A percentile compares a stretch with the other conserved stretches of the same genome.
phyloP scores from a whole-genome alignment of 306 rosid genomes.

The Glycine latifolia region DNA sequence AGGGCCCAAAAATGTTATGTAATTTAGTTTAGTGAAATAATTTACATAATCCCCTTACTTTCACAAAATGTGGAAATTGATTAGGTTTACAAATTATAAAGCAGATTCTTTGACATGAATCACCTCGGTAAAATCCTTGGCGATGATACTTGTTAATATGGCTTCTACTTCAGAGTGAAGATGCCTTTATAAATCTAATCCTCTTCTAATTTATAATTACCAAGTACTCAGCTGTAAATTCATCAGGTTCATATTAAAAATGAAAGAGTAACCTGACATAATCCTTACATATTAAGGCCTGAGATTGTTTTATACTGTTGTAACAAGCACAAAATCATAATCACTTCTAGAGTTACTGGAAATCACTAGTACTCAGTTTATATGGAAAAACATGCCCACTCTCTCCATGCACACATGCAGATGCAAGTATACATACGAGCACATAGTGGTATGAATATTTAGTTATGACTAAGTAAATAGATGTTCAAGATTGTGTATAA shows the following conservation, averaged over 20 bases:
- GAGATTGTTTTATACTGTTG: neutral
- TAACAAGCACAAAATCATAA: constrained; percentile 4
- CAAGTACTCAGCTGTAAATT: constrained; percentile 2
- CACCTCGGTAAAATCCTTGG: too few relatives aligned
- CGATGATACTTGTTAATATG: too few relatives aligned
- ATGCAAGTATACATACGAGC: constrained; percentile 17
- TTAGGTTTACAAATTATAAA: neutral
- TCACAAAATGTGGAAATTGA: too few relatives aligned
- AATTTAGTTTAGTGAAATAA: too few relatives aligned
- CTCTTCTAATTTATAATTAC: neutral
- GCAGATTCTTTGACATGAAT: too few relatives aligned
- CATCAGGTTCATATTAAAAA: neutral
- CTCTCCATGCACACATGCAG: constrained; percentile 10
- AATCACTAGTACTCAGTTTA: neutral
- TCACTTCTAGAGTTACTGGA: neutral
- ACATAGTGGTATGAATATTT: constrained; percentile 6
- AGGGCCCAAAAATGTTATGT: neutral
- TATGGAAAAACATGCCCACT: constrained; percentile 2
- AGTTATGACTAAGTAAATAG: constrained; percentile 6
- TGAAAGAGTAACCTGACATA: neutral
- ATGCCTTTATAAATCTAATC: neutral
- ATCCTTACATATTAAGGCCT: neutral
- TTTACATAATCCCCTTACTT: too few relatives aligned
- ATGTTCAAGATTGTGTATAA: constrained; percentile 1
- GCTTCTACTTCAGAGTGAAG: neutral